These are phyloP conservation scores for Metschnikowia reukaufii DNA, from an alignment of 805 yeast species.

Conservation along the genomic window DNA sequence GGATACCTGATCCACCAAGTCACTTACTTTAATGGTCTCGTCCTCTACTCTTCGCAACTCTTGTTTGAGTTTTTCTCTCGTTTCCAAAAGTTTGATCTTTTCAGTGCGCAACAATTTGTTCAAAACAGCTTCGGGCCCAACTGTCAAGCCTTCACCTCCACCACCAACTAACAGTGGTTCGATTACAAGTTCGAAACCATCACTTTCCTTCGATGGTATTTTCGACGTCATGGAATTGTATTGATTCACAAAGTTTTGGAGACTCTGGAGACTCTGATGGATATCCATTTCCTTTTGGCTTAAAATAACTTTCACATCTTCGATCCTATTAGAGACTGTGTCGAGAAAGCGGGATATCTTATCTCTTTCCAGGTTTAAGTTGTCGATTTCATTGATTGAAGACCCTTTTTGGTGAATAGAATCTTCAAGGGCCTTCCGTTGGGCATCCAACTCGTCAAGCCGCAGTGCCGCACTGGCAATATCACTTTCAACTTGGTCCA, in stretches of 20 bases:
- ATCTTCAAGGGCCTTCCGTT: slow-evolving; percentile 41
- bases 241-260: slow-evolving; percentile 52
- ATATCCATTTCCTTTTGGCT: slow-evolving; percentile 52
- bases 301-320: slow-evolving; percentile 46
- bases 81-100: slow-evolving; percentile 35
- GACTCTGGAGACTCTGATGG: slow-evolving; percentile 47
- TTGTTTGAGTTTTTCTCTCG: slow-evolving; percentile 36
- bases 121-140: slow-evolving; percentile 40
- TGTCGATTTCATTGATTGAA: slow-evolving; percentile 62
- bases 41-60: slow-evolving; percentile 55
- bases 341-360: slow-evolving; percentile 56
- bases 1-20: slow-evolving; percentile 53
- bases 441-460: slow-evolving; percentile 39
- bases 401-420: slow-evolving; percentile 55
- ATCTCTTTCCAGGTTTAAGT: slow-evolving; percentile 61
- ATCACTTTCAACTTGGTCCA: slow-evolving; percentile 59
- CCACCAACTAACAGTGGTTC: slow-evolving; percentile 1
- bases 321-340: slow-evolving; percentile 38
- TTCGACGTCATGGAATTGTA: slow-evolving; percentile 58
- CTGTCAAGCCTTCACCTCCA: slow-evolving; percentile 15
- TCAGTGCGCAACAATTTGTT: slow-evolving; percentile 47
- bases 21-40: slow-evolving; percentile 56
- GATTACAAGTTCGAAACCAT: neutral
- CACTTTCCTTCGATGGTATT: slow-evolving; percentile 32
- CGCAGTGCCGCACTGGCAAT: slow-evolving; percentile 45